Evolutionary conservation across 164 flowering plant genomes (phyloP).

Genomic region (Paratinospora sagittata): DNA sequence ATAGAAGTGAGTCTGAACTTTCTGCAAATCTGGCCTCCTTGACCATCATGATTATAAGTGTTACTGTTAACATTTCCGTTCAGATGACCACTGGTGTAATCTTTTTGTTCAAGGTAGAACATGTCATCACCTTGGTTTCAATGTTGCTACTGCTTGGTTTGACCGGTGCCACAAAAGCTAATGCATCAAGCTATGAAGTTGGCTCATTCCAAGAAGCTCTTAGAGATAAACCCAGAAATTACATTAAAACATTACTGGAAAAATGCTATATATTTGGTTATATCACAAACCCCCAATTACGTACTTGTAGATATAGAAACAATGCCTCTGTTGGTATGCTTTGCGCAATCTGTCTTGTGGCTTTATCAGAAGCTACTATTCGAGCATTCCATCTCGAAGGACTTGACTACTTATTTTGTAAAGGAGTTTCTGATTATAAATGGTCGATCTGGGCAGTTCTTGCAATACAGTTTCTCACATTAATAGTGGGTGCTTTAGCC

Average conservation of each 20-base stretch:
- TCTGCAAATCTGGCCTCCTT: constrained; percentile 2
- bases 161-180: no score
- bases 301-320: neutral
- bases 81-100: constrained; percentile 3
- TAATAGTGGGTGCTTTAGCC: neutral
- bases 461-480: neutral
- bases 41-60: neutral
- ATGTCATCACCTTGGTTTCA: neutral
- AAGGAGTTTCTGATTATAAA: constrained; percentile 1
- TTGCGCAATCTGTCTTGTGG: neutral
- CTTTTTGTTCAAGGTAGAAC: neutral
- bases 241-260: neutral
- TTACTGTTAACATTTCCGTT: neutral
- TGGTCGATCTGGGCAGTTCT: constrained; percentile 6
- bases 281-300: neutral
- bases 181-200: neutral
- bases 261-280: neutral
- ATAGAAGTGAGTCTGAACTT: neutral
- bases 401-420: neutral
- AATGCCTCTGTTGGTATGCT: neutral
- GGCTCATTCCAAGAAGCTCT: neutral
- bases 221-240: neutral
- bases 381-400: neutral
- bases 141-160: neutral
- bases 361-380: neutral